Evolutionary conservation across 1,284 basidiomycete species (phyloP).

Genomic region (Boletus mariae): DNA sequence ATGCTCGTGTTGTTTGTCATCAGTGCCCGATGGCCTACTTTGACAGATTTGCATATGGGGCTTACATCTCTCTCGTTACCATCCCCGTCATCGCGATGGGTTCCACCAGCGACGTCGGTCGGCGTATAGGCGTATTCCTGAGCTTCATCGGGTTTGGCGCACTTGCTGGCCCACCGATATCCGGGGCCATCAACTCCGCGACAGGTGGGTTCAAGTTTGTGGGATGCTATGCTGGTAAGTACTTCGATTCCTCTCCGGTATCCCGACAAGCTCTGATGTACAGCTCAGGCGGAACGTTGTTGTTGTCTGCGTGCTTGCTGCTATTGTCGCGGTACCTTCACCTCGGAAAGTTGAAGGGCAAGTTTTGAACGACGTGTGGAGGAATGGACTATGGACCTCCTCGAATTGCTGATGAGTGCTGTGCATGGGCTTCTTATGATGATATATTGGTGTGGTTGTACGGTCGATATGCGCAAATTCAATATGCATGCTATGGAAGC

Average conservation of each 20-base stretch:
- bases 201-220: constrained; percentile 37
- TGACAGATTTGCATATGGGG: constrained; percentile 53
- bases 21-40: constrained; percentile 32
- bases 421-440: neutral
- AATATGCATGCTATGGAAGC: no score
- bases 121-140: constrained; percentile 55
- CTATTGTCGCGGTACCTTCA: constrained; percentile 25
- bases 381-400: neutral
- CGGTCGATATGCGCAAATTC: no score
- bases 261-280: neutral
- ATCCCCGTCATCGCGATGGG: constrained; percentile 61
- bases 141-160: constrained; percentile 47
- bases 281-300: constrained; percentile 25
- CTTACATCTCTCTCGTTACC: constrained; percentile 52
- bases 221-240: constrained; percentile 46
- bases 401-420: neutral
- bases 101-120: constrained; percentile 53
- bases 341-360: constrained; percentile 27
- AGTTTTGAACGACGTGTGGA: constrained; percentile 16
- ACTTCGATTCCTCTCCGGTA: constrained; percentile 27
- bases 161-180: constrained; percentile 47
- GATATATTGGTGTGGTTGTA: neutral
- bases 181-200: constrained; percentile 42
- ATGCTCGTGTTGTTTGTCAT: neutral
- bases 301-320: constrained; percentile 29